Conservation (phyloP, 2,329 filamentous ascomycete species). For the Byssothecium circinans region DNA sequence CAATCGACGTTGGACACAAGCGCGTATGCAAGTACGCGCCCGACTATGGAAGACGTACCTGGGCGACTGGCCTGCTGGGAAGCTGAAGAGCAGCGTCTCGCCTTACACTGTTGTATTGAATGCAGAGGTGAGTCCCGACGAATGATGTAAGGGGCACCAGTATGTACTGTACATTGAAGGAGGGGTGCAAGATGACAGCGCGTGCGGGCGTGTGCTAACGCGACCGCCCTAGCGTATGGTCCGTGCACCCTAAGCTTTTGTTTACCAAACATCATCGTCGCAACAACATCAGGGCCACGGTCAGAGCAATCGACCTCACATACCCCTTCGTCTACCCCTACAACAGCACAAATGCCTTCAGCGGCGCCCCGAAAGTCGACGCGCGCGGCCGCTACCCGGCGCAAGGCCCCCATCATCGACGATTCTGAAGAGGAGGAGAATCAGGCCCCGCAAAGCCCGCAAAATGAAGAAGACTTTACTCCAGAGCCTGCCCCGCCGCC, state of each 20-base stretch:
- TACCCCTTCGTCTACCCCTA: slow-evolving; percentile 1
- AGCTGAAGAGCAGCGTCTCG: too few species aligned
- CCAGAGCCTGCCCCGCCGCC: slow-evolving; percentile 70
- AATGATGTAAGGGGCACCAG: too few species aligned
- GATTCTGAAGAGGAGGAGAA: slow-evolving; percentile 76
- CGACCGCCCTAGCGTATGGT: not conserved
- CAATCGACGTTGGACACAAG: too few species aligned
- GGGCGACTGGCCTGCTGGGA: too few species aligned
- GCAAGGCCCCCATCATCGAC: slow-evolving; percentile 70
- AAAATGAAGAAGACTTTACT: slow-evolving; percentile 76
- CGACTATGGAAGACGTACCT: too few species aligned
- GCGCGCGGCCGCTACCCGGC: slow-evolving; percentile 64
- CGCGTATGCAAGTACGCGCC: too few species aligned
- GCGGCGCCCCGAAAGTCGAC: slow-evolving; percentile 56
- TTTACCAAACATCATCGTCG: not conserved
- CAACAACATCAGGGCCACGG: too few species aligned
- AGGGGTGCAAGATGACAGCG: not conserved
- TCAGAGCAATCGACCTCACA: slow-evolving; percentile 1
- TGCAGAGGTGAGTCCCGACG: too few species aligned
- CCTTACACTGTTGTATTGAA: too few species aligned
- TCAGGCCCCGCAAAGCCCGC: slow-evolving; percentile 59
- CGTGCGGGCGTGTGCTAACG: not conserved
- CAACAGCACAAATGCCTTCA: slow-evolving; percentile 41
- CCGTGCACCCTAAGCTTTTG: not conserved
- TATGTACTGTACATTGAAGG: too few species aligned